Base-by-base conservation (phyloP, 2,329 filamentous ascomycete genomes). In the Aspergillus sp. region DNA sequence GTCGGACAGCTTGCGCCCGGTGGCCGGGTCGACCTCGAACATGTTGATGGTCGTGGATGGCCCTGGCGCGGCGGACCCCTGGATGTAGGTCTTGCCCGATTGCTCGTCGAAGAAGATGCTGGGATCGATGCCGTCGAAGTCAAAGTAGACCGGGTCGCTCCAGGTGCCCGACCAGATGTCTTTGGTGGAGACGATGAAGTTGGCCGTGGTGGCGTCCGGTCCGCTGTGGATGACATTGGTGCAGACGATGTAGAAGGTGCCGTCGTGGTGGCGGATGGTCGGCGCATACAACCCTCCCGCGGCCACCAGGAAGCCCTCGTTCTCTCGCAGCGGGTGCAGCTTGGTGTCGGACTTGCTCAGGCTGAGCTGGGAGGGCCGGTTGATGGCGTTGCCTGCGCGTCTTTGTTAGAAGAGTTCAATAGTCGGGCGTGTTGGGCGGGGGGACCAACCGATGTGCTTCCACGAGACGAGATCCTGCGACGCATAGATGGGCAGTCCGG, bases 401-500 rank as follows among this genome's bases (percentile, higher is more conserved):
- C 14, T 5, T 42, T 3, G 7, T 29, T 9, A 29, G 25, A 1
- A 29, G 6, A 3, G 25, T 3, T 7, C n/a, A n/a, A n/a, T n/a
- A 2, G 25, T 10, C 6, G 7, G 2, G 6, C 11, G 25, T 29
- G 11, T 7, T 11, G 25, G 9, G 25, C 23, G 23, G 23, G 5
- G 23, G 61, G 53, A 65, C 61, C 32, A 57, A 59, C 63, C 59
- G 3, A 71, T 64, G 36, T 68, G 64, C 40, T 61, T 63, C 68
- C 67, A 71, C 48, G 59, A 58, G 25, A 63, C 48, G 3, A 74
- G 60, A 47, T 74, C 67, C 21, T 64, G 65, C 5, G 69, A 73
- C 17, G 64, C 63, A 69, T 65, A 57, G 25, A 61, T 59, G 0
- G 85, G 85, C n/a, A 88, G 75, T 50, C 88, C 85, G 1, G 89